Percentiles rank a stretch among this genome's conserved stretches.
phyloP scores from a whole-genome alignment of 768 basidiomycete genomes.

The Termitomyces sp. region DNA sequence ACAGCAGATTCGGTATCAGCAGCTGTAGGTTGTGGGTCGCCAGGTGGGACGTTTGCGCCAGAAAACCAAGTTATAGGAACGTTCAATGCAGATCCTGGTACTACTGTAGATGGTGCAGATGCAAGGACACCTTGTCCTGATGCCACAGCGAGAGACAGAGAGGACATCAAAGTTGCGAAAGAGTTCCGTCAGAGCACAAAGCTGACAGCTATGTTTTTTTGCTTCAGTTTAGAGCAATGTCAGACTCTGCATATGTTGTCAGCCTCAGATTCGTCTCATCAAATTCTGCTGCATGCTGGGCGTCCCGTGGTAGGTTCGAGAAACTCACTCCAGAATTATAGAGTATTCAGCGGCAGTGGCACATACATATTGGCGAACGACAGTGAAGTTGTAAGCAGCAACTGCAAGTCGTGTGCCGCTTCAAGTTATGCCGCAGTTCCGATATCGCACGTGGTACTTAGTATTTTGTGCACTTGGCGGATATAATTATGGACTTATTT shows the following conservation, averaged over 20 bases:
- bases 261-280: neutral
- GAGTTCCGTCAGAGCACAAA: neutral
- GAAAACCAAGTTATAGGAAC: constrained; percentile 2
- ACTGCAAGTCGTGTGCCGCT: no score
- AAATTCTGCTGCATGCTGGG: neutral
- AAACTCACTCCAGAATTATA: neutral
- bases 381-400: no score
- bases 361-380: no score
- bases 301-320: neutral
- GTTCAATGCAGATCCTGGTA: neutral
- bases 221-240: neutral
- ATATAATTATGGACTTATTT: neutral
- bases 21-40: neutral
- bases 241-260: neutral
- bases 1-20: neutral
- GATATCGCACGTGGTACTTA: neutral
- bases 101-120: neutral
- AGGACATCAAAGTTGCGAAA: neutral
- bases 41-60: neutral
- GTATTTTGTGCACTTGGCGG: neutral
- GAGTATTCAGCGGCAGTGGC: no score
- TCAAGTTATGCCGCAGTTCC: neutral
- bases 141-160: neutral
- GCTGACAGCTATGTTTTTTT: neutral
- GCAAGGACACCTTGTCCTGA: neutral